phyloP scores from a whole-genome alignment of 1,139 yeast genomes.

The Kodamaea fungicola region DNA sequence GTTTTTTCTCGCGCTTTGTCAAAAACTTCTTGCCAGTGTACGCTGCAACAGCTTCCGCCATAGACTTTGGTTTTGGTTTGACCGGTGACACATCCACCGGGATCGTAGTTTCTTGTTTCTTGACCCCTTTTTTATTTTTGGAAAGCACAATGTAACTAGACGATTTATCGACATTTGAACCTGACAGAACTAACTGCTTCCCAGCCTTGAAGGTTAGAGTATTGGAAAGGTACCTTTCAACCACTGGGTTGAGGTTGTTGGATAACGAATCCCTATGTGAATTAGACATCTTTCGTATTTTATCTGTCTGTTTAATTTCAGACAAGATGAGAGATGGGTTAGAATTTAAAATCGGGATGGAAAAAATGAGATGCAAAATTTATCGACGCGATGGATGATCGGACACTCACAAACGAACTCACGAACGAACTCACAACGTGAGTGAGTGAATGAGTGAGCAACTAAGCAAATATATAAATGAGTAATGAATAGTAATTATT shows the following conservation, averaged over 20 bases:
- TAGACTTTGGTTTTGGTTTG: slow-evolving; percentile 41
- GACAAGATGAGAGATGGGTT: slow-evolving; percentile 5
- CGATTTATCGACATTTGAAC: slow-evolving; percentile 25
- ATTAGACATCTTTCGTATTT: slow-evolving; percentile 2
- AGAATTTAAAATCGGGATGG: slow-evolving; percentile 1
- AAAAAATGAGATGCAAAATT: slow-evolving; percentile 1
- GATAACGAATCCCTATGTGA: slow-evolving; percentile 6
- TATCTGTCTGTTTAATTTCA: not conserved
- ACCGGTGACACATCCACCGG: slow-evolving; percentile 4
- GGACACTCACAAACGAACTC: too few relatives aligned
- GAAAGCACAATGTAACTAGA: slow-evolving; percentile 41
- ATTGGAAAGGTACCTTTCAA: slow-evolving; percentile 55
- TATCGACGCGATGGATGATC: not conserved
- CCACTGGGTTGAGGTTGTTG: slow-evolving; percentile 31
- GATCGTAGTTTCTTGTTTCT: slow-evolving; percentile 2
- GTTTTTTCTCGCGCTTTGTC: slow-evolving; percentile 35
- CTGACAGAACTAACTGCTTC: slow-evolving; percentile 30
- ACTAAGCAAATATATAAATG: too few relatives aligned
- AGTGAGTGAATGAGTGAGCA: too few relatives aligned
- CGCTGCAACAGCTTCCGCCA: slow-evolving; percentile 62
- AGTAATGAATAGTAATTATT: too few relatives aligned
- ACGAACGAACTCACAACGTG: too few relatives aligned
- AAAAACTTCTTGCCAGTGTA: slow-evolving; percentile 53
- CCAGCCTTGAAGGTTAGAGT: slow-evolving; percentile 62
- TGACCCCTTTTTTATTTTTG: slow-evolving; percentile 12